Percentiles rank a stretch among this genome's conserved stretches.
Conservation (phyloP, 2,329 filamentous ascomycete species). For the Monascus ruber region DNA sequence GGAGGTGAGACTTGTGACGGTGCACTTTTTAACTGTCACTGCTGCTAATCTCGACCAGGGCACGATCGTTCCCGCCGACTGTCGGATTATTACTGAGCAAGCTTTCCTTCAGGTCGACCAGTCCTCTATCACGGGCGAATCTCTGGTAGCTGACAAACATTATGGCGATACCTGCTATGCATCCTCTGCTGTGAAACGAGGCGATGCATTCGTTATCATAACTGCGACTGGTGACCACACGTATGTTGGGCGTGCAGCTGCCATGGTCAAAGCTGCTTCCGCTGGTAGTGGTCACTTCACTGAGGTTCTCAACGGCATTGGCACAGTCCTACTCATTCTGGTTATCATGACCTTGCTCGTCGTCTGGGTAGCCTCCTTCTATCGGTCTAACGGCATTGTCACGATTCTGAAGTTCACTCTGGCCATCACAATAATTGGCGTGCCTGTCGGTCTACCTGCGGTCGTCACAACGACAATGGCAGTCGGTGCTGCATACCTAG, state of each 20-base stretch:
- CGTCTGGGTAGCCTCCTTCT: constrained; percentile 81
- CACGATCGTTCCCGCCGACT: constrained; percentile 83
- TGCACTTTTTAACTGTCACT: constrained; percentile 1
- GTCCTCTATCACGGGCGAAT: constrained; percentile 85
- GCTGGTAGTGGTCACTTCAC: constrained; percentile 76
- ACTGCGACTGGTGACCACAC: constrained; percentile 81
- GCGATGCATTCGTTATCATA: constrained; percentile 71
- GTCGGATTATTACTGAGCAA: constrained; percentile 70
- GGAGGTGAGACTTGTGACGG: constrained; percentile 40
- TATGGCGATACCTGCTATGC: constrained; percentile 69
- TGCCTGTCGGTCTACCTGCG: constrained; percentile 83
- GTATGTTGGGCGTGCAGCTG: constrained; percentile 79
- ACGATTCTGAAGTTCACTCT: constrained; percentile 73
- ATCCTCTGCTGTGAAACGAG: constrained; percentile 83
- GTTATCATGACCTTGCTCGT: constrained; percentile 70
- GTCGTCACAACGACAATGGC: constrained; percentile 94
- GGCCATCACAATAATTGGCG: constrained; percentile 82
- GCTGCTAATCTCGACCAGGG: constrained; percentile 36
- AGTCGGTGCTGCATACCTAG: constrained; percentile 80
- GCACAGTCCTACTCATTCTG: constrained; percentile 65
- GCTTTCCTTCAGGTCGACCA: constrained; percentile 85
- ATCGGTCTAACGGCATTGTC: constrained; percentile 72
- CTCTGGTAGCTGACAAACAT: constrained; percentile 82
- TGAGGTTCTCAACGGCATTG: constrained; percentile 78
- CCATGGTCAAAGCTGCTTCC: constrained; percentile 67